Base-by-base conservation (phyloP, 768 basidiomycete genomes). In the Jaapia argillacea region DNA sequence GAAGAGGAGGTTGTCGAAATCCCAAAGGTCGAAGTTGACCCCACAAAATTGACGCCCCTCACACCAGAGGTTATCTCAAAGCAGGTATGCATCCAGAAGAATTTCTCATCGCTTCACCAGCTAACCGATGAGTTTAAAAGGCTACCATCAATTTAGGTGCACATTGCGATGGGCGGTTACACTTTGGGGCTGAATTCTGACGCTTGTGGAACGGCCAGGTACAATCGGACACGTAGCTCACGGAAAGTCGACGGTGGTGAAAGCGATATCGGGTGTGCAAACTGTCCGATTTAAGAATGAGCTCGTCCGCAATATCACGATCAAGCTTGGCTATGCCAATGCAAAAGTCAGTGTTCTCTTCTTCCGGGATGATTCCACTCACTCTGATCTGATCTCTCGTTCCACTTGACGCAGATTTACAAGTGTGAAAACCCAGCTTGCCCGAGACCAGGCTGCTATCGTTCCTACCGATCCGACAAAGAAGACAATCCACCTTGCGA, bases 271-370 rank as follows among this genome's bases (percentile, higher is more conserved):
- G 6, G 93, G 96, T 5, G 94, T 97, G 14, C 85, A 87, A 79
- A 98, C 96, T 14, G 96, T 98, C 38, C 78, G 94, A 54, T 98
- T 99, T 67, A 99, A 99, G 74, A 98, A 97, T 64, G 96, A 99
- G 65, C 79, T 98, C 45, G 96, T 98, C 47, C 74, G 94, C 49
- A 99, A 99, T 66, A 99, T 98, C 55, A 99, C 94, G 18, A 99
- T 99, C 69, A 97, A 99, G 70, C 77, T 99, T 38, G 96, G 96
- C 47, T 99, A 98, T 60, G 96, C 96, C 37, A 99, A 99, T 55
- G 96, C 96, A 35, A 99, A 98, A 69, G 92, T 93, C 51, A 52
- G 79, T 64, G 18, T 21, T 6, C 6, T 26, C 24, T 14, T 28
- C 27, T 40, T 42, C 18, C 26, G 6, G 10, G 36, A 10, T 35